Evolutionary conservation across 2,329 filamentous ascomycete species (phyloP), one percentile per base, ranked within the genome.

Genomic region (Ophiocordyceps camponoti-leonardi): DNA sequence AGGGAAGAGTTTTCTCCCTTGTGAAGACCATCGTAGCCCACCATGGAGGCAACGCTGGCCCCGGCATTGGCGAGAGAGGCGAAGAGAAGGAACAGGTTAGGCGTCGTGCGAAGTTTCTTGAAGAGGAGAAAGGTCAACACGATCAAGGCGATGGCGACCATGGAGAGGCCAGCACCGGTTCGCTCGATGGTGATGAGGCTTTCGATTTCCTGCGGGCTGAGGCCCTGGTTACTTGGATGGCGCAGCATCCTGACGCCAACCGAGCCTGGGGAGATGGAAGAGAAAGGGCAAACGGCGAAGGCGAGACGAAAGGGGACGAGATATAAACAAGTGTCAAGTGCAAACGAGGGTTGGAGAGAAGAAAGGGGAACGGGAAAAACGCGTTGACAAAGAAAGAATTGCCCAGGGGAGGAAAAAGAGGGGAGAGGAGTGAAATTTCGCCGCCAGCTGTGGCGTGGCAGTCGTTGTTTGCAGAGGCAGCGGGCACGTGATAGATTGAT

Each of bases 41-140:
- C 83, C 44, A 86, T 66, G 22, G 82, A 85, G 8, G 81, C 83
- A 30, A 70, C 62, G 48, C 73, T 74, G 19, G 74, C 74, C 4
- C 72, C 73, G 2, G 75, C 62, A 49, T 64, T 63, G 42, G 61
- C 61, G n/a, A 62, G 49, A 16, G 58, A 61, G 1, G 61, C 62
- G 45, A 59, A 56, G 6, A 64, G 49, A 10, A 65, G 56, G 41
- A 65, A 78, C 0, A 72, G 68, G 49, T 77, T 78, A 0, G 73
- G 73, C 0, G 75, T 71, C 3, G 72, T 75, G 11, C 72, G 67
- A 14, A 77, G 60, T 19, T 67, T 64, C 52, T 69, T 72, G 56
- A 72, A 72, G 2, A 62, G 26, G 33, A 63, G 58, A 48, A 68
- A 78, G 7, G 70, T 67, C 42, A 70, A 31, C 46, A 75, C 62